Conservation (phyloP, 495 filamentous ascomycete species). For the Pyrenula aspistea region DNA sequence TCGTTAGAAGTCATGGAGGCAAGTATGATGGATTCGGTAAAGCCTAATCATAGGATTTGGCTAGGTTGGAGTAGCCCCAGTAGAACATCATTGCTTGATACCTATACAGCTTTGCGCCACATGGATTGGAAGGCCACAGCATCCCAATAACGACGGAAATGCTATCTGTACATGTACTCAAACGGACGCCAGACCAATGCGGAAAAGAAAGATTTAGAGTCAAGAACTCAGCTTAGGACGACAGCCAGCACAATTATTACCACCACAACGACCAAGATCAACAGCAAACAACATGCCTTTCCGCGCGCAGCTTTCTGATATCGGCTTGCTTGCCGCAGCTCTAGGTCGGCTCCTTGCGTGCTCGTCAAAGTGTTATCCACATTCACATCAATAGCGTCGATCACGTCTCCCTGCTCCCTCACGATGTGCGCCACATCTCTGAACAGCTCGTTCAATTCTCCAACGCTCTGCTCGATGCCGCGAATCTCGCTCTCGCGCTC, state of each 20-base stretch:
- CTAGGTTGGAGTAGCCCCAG: no score
- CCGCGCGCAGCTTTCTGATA: conserved; percentile 90
- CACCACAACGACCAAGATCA: conserved; percentile 84
- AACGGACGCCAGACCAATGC: no score
- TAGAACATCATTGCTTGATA: no score
- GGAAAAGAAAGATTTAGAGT: no score
- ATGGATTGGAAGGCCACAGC: no score
- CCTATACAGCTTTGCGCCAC: no score
- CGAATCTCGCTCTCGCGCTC: conserved; percentile 94
- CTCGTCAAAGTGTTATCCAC: conserved; percentile 68
- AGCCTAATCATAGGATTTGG: no score
- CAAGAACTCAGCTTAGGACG: conserved; percentile 44
- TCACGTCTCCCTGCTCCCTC: conserved; percentile 75
- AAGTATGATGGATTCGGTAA: no score
- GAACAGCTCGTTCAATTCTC: conserved; percentile 93
- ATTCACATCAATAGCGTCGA: conserved; percentile 83
- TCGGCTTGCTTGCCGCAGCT: conserved; percentile 68
- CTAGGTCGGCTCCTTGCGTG: conserved; percentile 71
- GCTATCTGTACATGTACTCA: no score
- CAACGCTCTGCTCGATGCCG: conserved; percentile 90
- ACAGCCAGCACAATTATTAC: conserved; percentile 81
- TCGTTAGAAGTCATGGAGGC: no score
- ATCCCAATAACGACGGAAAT: no score
- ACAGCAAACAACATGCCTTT: conserved; percentile 81
- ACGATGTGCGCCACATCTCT: conserved; percentile 95